These are phyloP conservation scores for Oidium heveae DNA, from an alignment of 2,329 filamentous ascomycete genomes.

Conservation along the genomic window DNA sequence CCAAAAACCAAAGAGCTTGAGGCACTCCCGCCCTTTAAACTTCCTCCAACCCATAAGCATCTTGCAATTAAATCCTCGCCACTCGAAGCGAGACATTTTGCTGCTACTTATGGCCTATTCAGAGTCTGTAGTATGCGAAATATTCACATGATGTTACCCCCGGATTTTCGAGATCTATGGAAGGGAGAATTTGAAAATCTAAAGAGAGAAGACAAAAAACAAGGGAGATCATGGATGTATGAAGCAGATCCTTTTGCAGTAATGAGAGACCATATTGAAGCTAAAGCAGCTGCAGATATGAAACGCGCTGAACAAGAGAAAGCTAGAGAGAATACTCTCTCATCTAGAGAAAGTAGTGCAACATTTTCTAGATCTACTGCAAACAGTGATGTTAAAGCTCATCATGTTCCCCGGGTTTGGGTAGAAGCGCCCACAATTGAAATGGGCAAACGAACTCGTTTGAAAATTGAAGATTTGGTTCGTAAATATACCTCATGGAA, in stretches of 20 bases:
- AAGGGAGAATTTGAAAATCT: slow-evolving; percentile 62
- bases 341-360: too few species aligned
- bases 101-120: slow-evolving; percentile 76
- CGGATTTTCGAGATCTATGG: slow-evolving; percentile 74
- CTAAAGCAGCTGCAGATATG: slow-evolving; percentile 52
- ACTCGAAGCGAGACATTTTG: slow-evolving; percentile 79
- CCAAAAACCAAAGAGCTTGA: slow-evolving; percentile 58
- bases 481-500: slow-evolving; percentile 71
- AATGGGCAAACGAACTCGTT: slow-evolving; percentile 60
- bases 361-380: slow-evolving; percentile 27
- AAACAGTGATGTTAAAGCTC: slow-evolving; percentile 20
- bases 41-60: slow-evolving; percentile 52
- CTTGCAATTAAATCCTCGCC: slow-evolving; percentile 53
- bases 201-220: slow-evolving; percentile 57
- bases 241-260: slow-evolving; percentile 83
- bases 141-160: slow-evolving; percentile 79
- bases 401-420: slow-evolving; percentile 34
- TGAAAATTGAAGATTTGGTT: slow-evolving; percentile 56
- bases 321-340: slow-evolving; percentile 34
- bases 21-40: slow-evolving; percentile 55
- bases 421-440: slow-evolving; percentile 70
- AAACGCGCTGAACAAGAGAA: slow-evolving; percentile 48
- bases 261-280: slow-evolving; percentile 53
- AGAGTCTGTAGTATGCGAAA: slow-evolving; percentile 90
- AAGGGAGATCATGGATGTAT: slow-evolving; percentile 73